Base-by-base conservation (phyloP, 495 filamentous ascomycete genomes). In the Talaromyces stipitatus region DNA sequence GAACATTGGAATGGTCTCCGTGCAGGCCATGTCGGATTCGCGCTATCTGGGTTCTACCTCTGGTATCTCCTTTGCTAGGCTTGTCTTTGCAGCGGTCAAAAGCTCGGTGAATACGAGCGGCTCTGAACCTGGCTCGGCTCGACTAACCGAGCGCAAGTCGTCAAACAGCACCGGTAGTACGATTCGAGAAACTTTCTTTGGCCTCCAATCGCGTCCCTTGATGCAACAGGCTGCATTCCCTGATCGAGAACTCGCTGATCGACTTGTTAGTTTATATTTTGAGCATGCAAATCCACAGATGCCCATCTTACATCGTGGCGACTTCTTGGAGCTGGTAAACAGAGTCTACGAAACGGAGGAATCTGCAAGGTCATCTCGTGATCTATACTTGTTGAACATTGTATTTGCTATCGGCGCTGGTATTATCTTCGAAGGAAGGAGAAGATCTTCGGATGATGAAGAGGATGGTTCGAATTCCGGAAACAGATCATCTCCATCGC, bases 381-480 rank as follows among this genome's bases (percentile, higher is more conserved):
- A 95, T 69, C 82, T 91, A 12, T 97, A 97, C 66, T 83, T 91
- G 69, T 79, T 97, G 48, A 96, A 96, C 69, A 97, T 97, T 68
- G 92, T 97, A n/a, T 97, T 92, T 73, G 92, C 92, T 5, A 96
- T 97, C 59, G 92, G 92, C 8, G 88, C 90, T 11, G 92, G 91
- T 0, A 95, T 96, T 61, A 95, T 96, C 59, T 82, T 96, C 61
- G 88, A 86, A 51, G 86, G 83, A 56, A 77, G 80, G 23, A 66
- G 70, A 56, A 60, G 70, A 51, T 51, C 48, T 4, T 28, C 24
- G 6, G 48, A 30, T 24, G 64, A 66, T 32, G 70, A 69, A 53
- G 71, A 72, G 29, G 71, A 74, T 58, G 26, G 64, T 69, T 18
- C 55, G 55, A 6, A 14, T 5, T n/a, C 16, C 59, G 69, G 65